Evolutionary conservation across 2,329 filamentous ascomycete genomes (phyloP), one percentile per base, ranked within the genome.

Genomic region (Alternaria gansuensis): DNA sequence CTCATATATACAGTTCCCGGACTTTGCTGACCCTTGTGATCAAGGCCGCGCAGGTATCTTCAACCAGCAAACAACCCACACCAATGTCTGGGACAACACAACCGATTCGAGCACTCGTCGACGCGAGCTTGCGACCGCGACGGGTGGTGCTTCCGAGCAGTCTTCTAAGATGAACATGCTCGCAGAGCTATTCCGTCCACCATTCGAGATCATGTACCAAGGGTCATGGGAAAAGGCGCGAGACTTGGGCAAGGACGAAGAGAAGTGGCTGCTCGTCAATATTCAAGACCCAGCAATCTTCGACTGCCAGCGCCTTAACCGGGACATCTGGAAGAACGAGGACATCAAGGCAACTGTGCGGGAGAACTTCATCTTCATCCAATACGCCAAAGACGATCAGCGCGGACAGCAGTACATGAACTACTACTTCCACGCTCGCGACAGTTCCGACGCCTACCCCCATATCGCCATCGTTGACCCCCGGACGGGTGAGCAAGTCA

Each of bases 401-500:
- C 85, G 88, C 36, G 92, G 91, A 0, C 83, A 87, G 64, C 88
- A 92, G 65, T 99, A 96, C 77, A 83, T 96, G 60, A 91, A 91
- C 55, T 96, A 97, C 78, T 99, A 99, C 81, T 93, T 98, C 74
- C 85, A 87, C 54, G 82, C 83, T 41, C 87, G 90, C 66, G 92
- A 96, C 70, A 90, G 90, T 71, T 85, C 88, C n/a, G 90, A 94
- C 72, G 93, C 93, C 68, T 99, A 96, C 75, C 95, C 95, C 5
- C 93, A 99, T 75, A 95, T 98, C 57, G 92, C 93, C 43, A 97
- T 99, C 62, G 88, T 99, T 62, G 95, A 99, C 70, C 95, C 95
- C 2, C 86, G 95, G 59, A 99, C 95, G 0, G 95, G 95, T 60
- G 95, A 99, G 79, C 93, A 97, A 77, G 91, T 99, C 76, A 99